These are phyloP conservation scores for Pleurotus tuber-regium DNA, from an alignment of 768 basidiomycete species.

Conservation along the genomic window DNA sequence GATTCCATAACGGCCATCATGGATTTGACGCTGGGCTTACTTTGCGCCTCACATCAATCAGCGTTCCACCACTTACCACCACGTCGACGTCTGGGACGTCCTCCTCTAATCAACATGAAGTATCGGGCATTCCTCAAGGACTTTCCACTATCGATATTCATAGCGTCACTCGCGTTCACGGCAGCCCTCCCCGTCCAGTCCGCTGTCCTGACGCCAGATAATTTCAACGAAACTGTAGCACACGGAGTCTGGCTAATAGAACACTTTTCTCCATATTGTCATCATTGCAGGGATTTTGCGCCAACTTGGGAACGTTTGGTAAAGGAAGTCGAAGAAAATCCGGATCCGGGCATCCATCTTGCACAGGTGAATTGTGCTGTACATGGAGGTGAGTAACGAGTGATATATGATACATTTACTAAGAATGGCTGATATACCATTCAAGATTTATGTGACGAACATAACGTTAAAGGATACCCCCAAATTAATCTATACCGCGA, in stretches of 20 bases:
- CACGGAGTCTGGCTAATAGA: constrained; percentile 78
- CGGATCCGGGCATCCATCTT: constrained; percentile 52
- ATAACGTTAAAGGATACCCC: constrained; percentile 71
- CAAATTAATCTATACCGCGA: constrained; percentile 70
- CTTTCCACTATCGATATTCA: constrained; percentile 27
- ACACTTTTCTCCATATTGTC: constrained; percentile 87
- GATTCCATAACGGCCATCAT: constrained; percentile 43
- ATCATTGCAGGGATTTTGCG: constrained; percentile 69
- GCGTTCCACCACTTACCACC: not conserved
- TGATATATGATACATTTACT: too few relatives aligned
- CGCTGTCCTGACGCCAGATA: constrained; percentile 52
- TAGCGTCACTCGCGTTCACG: constrained; percentile 27
- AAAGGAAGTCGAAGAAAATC: constrained; percentile 43
- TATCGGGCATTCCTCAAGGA: not conserved
- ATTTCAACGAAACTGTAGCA: constrained; percentile 50
- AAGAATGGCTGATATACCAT: not conserved
- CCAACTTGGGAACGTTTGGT: constrained; percentile 81
- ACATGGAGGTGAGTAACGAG: constrained; percentile 61
- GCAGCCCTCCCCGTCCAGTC: constrained; percentile 33
- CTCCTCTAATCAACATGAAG: not conserved
- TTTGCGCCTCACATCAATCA: not conserved
- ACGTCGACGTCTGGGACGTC: constrained; percentile 8
- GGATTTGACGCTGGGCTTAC: not conserved
- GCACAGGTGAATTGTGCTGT: constrained; percentile 83
- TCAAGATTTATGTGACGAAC: constrained; percentile 76